Evolutionary conservation across 768 basidiomycete genomes (phyloP).

Genomic region (Tylopilus rubrobrunneus): DNA sequence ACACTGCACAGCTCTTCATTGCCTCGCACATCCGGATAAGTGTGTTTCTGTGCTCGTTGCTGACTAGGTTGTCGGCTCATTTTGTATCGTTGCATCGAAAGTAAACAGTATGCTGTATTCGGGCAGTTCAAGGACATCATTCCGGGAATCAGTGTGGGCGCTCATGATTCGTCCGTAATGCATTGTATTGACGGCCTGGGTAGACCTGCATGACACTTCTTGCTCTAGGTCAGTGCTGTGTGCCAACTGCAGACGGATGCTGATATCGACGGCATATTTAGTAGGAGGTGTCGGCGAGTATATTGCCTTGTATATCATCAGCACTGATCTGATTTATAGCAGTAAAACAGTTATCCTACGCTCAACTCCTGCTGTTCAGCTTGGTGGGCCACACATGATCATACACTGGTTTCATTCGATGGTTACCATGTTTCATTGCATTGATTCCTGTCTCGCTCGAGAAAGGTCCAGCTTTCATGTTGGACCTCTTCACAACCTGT

Average conservation of each 20-base stretch:
- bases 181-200: too few species aligned
- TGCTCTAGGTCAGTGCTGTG: too few species aligned
- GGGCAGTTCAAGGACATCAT: too few species aligned
- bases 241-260: background rate
- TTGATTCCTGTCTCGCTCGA: background rate
- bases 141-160: too few species aligned
- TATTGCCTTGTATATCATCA: background rate
- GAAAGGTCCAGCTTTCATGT: background rate
- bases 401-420: background rate
- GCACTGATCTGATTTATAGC: background rate
- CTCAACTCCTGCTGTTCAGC: background rate
- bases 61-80: background rate
- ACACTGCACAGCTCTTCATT: conserved; percentile 4
- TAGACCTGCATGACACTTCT: too few species aligned
- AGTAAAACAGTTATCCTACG: background rate
- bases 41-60: background rate
- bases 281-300: conserved; percentile 2
- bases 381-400: too few species aligned
- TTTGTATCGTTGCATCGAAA: background rate
- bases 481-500: conserved; percentile 4
- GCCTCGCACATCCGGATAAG: conserved; percentile 2
- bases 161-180: too few species aligned
- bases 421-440: background rate
- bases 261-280: background rate
- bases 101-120: conserved; percentile 1